These are phyloP conservation scores for Linum usitatissimum DNA, from an alignment of 345 rosid species.

Conservation along the genomic window DNA sequence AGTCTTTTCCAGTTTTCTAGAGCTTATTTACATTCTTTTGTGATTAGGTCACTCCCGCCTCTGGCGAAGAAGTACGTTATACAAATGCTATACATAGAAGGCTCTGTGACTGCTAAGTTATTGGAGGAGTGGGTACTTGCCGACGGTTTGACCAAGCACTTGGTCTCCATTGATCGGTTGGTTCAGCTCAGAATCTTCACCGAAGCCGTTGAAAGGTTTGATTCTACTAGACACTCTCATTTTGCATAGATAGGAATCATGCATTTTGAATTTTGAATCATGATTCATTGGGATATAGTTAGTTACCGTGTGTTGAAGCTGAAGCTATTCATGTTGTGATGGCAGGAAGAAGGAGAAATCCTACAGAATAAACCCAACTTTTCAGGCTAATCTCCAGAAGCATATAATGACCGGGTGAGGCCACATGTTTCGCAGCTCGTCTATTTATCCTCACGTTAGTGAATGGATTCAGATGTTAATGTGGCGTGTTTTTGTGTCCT, in stretches of 20 bases:
- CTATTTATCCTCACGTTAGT: background rate
- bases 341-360: constrained; percentile 56
- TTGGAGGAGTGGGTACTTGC: constrained; percentile 75
- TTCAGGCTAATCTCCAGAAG: constrained; percentile 67
- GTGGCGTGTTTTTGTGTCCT: background rate
- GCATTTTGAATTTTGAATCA: no score
- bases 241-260: no score
- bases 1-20: no score
- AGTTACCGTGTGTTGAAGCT: background rate
- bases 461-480: background rate
- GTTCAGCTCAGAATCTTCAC: constrained; percentile 56
- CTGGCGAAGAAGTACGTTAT: constrained; percentile 82
- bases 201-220: constrained; percentile 43
- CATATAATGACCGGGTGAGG: constrained; percentile 63
- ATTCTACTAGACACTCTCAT: background rate
- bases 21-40: no score
- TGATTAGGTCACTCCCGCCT: constrained; percentile 70
- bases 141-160: constrained; percentile 66
- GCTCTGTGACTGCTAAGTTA: constrained; percentile 36
- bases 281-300: background rate
- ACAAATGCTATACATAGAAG: constrained; percentile 50
- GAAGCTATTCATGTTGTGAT: constrained; percentile 3
- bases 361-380: constrained; percentile 63
- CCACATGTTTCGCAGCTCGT: background rate
- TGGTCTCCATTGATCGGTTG: constrained; percentile 66